Conservation (phyloP, 1,284 basidiomycete genomes). For the Apiotrichum domesticum region DNA sequence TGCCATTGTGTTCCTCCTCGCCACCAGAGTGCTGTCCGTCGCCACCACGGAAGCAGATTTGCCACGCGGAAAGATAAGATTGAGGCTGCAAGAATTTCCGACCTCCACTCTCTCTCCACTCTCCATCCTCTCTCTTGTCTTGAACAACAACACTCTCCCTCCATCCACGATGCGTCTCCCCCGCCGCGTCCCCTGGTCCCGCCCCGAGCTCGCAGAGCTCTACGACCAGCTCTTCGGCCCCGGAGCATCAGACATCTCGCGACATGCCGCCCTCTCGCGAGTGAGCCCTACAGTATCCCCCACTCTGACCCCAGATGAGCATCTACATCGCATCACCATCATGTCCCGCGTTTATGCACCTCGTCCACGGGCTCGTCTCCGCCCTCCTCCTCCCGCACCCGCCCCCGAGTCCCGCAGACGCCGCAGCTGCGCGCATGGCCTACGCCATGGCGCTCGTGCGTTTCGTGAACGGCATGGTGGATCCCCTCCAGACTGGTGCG, state of each 20-base stretch:
- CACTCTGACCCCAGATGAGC: constrained; percentile 53
- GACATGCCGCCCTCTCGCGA: constrained; percentile 61
- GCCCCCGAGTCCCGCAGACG: constrained; percentile 56
- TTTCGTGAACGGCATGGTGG: constrained; percentile 90
- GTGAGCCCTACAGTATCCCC: constrained; percentile 46
- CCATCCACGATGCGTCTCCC: constrained; percentile 63
- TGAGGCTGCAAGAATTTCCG: too few relatives aligned
- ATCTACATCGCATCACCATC: constrained; percentile 64
- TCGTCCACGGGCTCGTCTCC: constrained; percentile 58
- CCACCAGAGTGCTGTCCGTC: too few relatives aligned
- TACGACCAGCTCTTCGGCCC: constrained; percentile 74
- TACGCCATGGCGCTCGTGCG: constrained; percentile 65
- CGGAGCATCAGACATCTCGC: constrained; percentile 56
- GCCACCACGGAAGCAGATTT: too few relatives aligned
- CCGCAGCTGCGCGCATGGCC: constrained; percentile 52
- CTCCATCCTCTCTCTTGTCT: too few relatives aligned
- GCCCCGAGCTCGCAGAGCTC: constrained; percentile 70
- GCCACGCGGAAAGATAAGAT: too few relatives aligned
- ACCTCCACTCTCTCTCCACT: too few relatives aligned
- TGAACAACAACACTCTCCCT: background rate
- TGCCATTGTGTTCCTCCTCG: too few relatives aligned
- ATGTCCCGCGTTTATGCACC: constrained; percentile 58
- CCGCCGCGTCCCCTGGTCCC: constrained; percentile 75
- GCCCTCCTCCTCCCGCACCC: constrained; percentile 55
- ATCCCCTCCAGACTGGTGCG: constrained; percentile 79